Evolutionary conservation across 768 basidiomycete genomes (phyloP).

Genomic region (Boletus pseudopeckii): DNA sequence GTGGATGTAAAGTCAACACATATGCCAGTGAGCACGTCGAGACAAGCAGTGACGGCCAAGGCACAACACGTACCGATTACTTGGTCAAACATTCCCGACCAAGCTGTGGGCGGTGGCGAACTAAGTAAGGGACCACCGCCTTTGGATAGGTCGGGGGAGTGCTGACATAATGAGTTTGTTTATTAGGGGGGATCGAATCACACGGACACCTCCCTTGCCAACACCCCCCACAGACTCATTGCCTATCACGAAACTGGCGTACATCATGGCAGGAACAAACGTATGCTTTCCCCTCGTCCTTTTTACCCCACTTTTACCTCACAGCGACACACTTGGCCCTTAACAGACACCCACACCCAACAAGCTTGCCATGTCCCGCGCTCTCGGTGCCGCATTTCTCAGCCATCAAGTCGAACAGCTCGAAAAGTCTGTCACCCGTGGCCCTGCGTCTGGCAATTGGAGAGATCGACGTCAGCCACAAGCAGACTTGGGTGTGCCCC

Average conservation of each 20-base stretch:
- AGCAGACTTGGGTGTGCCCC: constrained; percentile 12
- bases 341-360: constrained; percentile 35
- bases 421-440: constrained; percentile 65
- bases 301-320: neutral
- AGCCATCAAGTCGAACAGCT: constrained; percentile 87
- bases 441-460: constrained; percentile 58
- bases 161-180: too few relatives aligned
- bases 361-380: constrained; percentile 80
- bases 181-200: too few relatives aligned
- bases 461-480: constrained; percentile 43
- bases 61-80: too few relatives aligned
- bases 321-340: neutral
- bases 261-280: constrained; percentile 21
- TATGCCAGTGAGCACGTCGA: too few relatives aligned
- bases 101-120: too few relatives aligned
- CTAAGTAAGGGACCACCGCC: too few relatives aligned
- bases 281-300: neutral
- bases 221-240: too few relatives aligned
- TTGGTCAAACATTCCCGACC: too few relatives aligned
- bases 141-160: too few relatives aligned
- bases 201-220: too few relatives aligned
- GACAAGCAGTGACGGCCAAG: too few relatives aligned
- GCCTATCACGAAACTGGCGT: neutral
- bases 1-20: too few relatives aligned
- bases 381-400: constrained; percentile 83